Evolutionary conservation across 1,284 basidiomycete genomes (phyloP).

Genomic region (Cronartium ribicola): DNA sequence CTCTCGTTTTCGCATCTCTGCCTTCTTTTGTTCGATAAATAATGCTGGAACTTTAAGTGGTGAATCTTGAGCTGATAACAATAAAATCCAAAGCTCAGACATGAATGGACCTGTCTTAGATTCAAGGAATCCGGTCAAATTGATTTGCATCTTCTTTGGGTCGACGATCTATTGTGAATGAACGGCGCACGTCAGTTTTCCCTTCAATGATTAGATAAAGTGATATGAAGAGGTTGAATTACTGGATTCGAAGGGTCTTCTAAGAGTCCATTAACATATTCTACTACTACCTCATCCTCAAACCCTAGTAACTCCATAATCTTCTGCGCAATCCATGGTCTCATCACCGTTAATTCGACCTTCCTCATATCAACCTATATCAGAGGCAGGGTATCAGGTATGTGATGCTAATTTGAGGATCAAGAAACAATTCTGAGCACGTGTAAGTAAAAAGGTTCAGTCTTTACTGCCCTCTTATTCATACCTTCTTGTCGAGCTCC

Average conservation of each 20-base stretch:
- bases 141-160: slow-evolving; percentile 91
- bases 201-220: not conserved
- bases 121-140: slow-evolving; percentile 81
- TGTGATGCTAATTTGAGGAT: not conserved
- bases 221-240: slow-evolving; percentile 47
- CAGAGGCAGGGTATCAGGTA: slow-evolving; percentile 32
- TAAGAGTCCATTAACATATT: slow-evolving; percentile 87
- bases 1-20: slow-evolving; percentile 76
- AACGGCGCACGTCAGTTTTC: not conserved
- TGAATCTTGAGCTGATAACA: slow-evolving; percentile 83
- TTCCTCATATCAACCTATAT: slow-evolving; percentile 84
- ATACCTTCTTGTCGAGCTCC: slow-evolving; percentile 80
- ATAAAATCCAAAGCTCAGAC: slow-evolving; percentile 77
- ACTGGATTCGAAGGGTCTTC: slow-evolving; percentile 81
- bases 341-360: slow-evolving; percentile 80
- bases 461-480: slow-evolving; percentile 3
- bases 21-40: slow-evolving; percentile 93
- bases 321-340: slow-evolving; percentile 90
- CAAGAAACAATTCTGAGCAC: not conserved
- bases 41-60: slow-evolving; percentile 85
- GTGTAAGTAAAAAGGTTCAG: slow-evolving; percentile 9
- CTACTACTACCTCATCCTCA: slow-evolving; percentile 94
- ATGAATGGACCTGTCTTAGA: slow-evolving; percentile 75
- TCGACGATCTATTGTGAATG: slow-evolving; percentile 66
- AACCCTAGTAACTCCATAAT: slow-evolving; percentile 83